Conservation (phyloP, 2,329 filamentous ascomycete species). For the Colletotrichum trifolii region DNA sequence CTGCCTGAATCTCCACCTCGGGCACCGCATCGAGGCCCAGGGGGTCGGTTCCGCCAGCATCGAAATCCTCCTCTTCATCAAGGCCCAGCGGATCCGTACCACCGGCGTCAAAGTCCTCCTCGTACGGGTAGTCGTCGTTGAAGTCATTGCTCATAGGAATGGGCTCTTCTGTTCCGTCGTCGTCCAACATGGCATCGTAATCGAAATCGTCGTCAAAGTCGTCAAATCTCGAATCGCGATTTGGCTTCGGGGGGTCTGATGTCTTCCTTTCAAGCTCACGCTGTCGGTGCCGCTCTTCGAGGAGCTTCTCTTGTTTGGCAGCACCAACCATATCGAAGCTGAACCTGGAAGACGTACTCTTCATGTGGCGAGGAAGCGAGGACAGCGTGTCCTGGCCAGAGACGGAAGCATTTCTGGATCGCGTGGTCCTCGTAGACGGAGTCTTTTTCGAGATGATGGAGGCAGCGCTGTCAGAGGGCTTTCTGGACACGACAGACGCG, state of each 20-base stretch:
- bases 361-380: constrained; percentile 72
- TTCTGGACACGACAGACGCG: constrained; percentile 48
- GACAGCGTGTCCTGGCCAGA: constrained; percentile 59
- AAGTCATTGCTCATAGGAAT: constrained; percentile 69
- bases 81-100: constrained; percentile 40
- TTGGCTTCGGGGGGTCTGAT: constrained; percentile 49
- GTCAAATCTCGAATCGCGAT: constrained; percentile 66
- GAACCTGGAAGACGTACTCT: constrained; percentile 82
- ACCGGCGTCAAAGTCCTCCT: constrained; percentile 41
- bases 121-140: constrained; percentile 49
- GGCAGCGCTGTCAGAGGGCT: constrained; percentile 42
- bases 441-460: constrained; percentile 41
- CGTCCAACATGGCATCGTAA: constrained; percentile 73
- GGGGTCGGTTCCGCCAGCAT: constrained; percentile 15
- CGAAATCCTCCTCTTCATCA: constrained; percentile 18
- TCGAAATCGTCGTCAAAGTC: constrained; percentile 74
- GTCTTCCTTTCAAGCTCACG: constrained; percentile 71
- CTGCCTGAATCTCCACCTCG: constrained; percentile 32
- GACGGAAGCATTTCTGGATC: constrained; percentile 64
- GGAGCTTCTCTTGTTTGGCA: constrained; percentile 73
- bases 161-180: constrained; percentile 73
- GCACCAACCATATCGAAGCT: constrained; percentile 84
- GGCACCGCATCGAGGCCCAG: constrained; percentile 22
- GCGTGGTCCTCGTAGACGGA: constrained; percentile 51
- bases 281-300: constrained; percentile 79